Evolutionary conservation across 345 rosid species (phyloP), one percentile per base, ranked within the genome.

Genomic region (Crucihimalaya himalaica): DNA sequence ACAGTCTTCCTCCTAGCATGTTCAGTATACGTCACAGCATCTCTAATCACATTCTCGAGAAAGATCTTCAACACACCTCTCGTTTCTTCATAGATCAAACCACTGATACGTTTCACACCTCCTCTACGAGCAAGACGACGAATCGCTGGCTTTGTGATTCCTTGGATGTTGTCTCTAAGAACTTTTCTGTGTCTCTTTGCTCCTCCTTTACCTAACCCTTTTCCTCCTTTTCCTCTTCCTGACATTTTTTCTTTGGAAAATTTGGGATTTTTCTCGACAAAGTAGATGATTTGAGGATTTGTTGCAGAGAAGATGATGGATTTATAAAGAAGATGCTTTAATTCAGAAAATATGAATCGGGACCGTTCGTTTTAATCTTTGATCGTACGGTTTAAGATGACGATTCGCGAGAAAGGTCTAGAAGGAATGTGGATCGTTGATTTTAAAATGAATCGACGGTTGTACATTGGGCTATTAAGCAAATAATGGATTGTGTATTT

Each of bases 181-280:
- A 81, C 79, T 39, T 81, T 78, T 40, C 84, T 74, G 74, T 81
- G 84, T 2, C 84, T 53, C 37, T 81, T 81, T 0, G 84, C 84
- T 47, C 84, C 84, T 70, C 84, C 84, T 62, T 81, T 81, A 4
- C 81, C 84, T 12, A 81, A 43, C n/a, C 84, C 84, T 21, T 81
- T 81, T 8, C 84, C 84, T 55, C 81, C 84, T 37, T 81, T 81
- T 32, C 84, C 81, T 70, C 84, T 76, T 64, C 84, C 84, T 28
- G 84, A 81, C 84, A 77, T 82, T 63, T 35, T 56, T 12, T 8
- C 6, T n/a, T 3, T 1, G 1, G 20, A 42, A 25, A 2, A 31
- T 31, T 1, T 0, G 21, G 25, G 8, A 21, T 16, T 0, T 20
- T 10, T 8, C 25, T 31, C 25, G 25, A 23, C 2, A 23, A 23